phyloP scores from a whole-genome alignment of 148 eudicot species.

The Tetragonia tetragonoides region DNA sequence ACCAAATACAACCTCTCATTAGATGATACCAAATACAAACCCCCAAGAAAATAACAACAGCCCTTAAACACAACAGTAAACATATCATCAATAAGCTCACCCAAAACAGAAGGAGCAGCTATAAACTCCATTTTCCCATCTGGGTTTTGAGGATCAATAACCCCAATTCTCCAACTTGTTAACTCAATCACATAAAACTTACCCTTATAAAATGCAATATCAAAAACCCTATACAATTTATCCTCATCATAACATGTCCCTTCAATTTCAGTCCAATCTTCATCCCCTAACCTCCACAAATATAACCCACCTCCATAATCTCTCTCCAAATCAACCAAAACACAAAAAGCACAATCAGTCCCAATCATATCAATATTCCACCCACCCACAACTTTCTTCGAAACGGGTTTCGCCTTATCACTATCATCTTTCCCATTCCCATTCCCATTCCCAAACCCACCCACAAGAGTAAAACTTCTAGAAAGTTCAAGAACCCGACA shows the following conservation, averaged over 20 bases:
- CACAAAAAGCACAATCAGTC: neutral
- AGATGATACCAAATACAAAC: too few species aligned
- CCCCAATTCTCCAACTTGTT: neutral
- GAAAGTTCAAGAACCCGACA: neutral
- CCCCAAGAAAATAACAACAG: too few species aligned
- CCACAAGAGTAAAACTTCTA: neutral
- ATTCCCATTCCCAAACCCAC: too few species aligned
- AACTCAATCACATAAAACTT: constrained; percentile 13
- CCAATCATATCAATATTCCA: neutral
- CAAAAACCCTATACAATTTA: neutral
- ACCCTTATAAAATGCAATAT: constrained; percentile 10
- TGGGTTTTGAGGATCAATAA: too few species aligned
- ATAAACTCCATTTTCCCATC: too few species aligned
- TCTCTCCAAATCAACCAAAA: neutral
- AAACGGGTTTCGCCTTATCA: neutral
- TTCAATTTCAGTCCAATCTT: neutral
- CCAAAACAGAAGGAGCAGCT: too few species aligned
- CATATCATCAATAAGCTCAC: too few species aligned
- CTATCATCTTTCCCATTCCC: neutral
- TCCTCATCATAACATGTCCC: neutral
- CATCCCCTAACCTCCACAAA: neutral
- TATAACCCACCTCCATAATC: neutral
- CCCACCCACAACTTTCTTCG: neutral
- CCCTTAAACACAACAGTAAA: too few species aligned
- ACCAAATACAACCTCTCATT: too few species aligned